Evolutionary conservation across 208 protist genomes (phyloP).

Genomic region (Trypanosoma scelopori): DNA sequence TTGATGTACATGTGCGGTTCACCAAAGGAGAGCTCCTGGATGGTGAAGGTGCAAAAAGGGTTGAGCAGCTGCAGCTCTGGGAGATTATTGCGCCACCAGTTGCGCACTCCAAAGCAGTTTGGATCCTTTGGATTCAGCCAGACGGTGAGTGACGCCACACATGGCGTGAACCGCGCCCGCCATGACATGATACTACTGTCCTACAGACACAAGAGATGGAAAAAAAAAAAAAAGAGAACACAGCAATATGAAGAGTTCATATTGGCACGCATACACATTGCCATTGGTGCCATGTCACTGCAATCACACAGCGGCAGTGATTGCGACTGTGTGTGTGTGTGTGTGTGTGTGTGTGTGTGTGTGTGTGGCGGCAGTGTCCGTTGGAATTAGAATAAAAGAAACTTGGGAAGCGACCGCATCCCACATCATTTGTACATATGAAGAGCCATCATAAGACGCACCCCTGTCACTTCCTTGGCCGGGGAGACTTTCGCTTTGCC

Average conservation of each 20-base stretch:
- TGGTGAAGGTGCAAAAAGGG: slow-evolving; percentile 86
- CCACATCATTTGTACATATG: slow-evolving; percentile 7
- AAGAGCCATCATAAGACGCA: background rate
- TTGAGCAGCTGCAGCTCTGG: slow-evolving; percentile 90
- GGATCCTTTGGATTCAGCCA: slow-evolving; percentile 93
- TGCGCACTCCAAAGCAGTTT: slow-evolving; percentile 90
- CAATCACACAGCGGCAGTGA: too few relatives aligned
- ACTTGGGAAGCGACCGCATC: too few relatives aligned
- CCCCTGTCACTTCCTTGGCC: slow-evolving; percentile 20
- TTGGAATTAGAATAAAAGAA: too few relatives aligned
- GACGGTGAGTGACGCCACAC: slow-evolving; percentile 77
- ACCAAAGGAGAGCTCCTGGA: slow-evolving; percentile 89
- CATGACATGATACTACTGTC: slow-evolving; percentile 65
- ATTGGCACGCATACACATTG: too few relatives aligned
- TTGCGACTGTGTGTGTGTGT: too few relatives aligned
- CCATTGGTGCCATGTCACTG: too few relatives aligned
- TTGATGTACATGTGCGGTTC: slow-evolving; percentile 92
- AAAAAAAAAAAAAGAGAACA: slow-evolving; percentile 9
- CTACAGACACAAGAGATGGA: background rate
- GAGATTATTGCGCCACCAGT: slow-evolving; percentile 91
- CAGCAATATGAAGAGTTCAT: background rate
- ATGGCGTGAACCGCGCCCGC: slow-evolving; percentile 87
- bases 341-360: too few relatives aligned
- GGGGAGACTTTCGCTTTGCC: slow-evolving; percentile 9
- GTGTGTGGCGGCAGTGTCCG: too few relatives aligned